Evolutionary conservation across 495 filamentous ascomycete genomes (phyloP), one percentile per base, ranked within the genome.

Genomic region (Neurospora sublineolata): DNA sequence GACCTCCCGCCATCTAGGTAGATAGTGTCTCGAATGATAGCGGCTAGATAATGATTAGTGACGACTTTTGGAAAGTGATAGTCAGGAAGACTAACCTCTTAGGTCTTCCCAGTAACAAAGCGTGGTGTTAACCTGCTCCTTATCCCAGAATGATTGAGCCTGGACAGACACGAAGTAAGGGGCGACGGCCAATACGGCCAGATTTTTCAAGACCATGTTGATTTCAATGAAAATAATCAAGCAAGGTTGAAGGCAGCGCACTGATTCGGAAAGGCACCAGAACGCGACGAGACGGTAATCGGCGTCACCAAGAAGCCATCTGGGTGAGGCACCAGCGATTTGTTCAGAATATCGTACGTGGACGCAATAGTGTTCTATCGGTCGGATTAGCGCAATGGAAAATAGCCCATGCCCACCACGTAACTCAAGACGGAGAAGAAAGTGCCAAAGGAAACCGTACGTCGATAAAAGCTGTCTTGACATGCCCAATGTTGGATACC

Each of bases 1-100:
- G 89, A 70, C 70, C 75, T 64, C 3, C 91, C 91, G 46, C 91
- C 91, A 76, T 93, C 90, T 23, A 93, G 70, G 74, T 89, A 93
- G 36, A 92, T 80, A 3, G 85, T 90, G 75, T 93, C 89, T 33
- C 84, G 86, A 52, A 92, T 82, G 2, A 90, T 79, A 67, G 86
- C 86, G 72, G 84, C 90, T 90, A 70, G 39, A 18, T 9, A 27
- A 5, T 37, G 5, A 36, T 37, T 44, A 27, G 33, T 33, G 33
- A 33, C 33, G 33, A 33, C 33, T 33, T 33, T 33, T 33, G 33
- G 5, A 33, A 33, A 33, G 33, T 33, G 38, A 10, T 14, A 4
- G 38, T 1, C 52, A 40, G 40, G 4, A 33, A 74, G 4, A 72
- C 79, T 82, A 64, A 86, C 88, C 86, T 82, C 89, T 80, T 58